Evolutionary conservation across 306 rosid species (phyloP).

Genomic region (Oxytropis ochrocephala): DNA sequence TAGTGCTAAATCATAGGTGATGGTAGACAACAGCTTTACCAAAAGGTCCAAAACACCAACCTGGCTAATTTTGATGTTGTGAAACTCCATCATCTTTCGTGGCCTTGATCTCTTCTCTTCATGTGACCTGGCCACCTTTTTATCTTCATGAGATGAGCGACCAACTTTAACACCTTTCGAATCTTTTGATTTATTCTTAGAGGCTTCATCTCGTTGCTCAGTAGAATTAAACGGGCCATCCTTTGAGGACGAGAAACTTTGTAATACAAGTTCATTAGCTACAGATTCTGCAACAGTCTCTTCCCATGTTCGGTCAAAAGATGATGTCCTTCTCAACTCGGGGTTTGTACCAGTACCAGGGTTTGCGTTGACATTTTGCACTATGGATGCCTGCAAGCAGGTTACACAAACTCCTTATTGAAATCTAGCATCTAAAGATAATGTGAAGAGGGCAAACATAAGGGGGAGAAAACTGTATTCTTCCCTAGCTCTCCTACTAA

Average conservation of each 20-base stretch:
- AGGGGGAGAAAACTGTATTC: not conserved
- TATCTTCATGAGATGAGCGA: constrained; percentile 89
- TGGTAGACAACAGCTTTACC: constrained; percentile 6
- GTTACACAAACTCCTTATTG: constrained; percentile 19
- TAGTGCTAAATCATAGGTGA: not conserved
- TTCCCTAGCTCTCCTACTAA: constrained; percentile 14
- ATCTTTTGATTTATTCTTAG: constrained; percentile 70
- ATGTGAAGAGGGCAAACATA: not conserved
- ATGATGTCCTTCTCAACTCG: constrained; percentile 81
- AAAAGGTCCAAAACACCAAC: constrained; percentile 38
- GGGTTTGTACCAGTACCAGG: constrained; percentile 35
- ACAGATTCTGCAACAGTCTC: constrained; percentile 96
- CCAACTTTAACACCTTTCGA: constrained; percentile 71
- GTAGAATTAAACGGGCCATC: constrained; percentile 49
- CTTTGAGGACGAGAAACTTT: constrained; percentile 67
- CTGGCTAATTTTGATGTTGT: constrained; percentile 96
- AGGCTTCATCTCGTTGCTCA: constrained; percentile 74
- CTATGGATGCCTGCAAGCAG: constrained; percentile 57
- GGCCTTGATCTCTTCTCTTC: constrained; percentile 96
- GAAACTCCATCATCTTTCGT: constrained; percentile 93
- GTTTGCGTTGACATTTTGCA: constrained; percentile 41
- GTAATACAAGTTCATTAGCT: constrained; percentile 91
- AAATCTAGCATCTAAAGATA: constrained; percentile 6
- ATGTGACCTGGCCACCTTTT: constrained; percentile 64
- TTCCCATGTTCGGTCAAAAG: constrained; percentile 94